Percentiles rank a stretch among this genome's conserved stretches.
These are phyloP conservation scores for Dalbergia oliveri DNA, from an alignment of 306 rosid species.

Conservation along the genomic window DNA sequence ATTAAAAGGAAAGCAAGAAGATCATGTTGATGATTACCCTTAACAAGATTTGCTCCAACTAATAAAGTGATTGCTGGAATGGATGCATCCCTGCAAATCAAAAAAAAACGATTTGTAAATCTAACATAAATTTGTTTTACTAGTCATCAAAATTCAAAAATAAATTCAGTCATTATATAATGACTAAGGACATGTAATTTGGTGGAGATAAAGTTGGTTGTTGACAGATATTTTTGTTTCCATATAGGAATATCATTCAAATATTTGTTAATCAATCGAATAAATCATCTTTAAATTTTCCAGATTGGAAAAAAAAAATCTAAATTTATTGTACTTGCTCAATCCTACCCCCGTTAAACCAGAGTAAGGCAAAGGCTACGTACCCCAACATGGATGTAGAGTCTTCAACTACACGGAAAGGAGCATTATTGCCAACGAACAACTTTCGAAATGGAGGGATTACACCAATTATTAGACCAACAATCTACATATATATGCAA, in stretches of 20 bases:
- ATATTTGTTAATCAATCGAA: not conserved
- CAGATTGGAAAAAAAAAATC: not conserved
- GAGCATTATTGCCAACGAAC: slow-evolving; percentile 48
- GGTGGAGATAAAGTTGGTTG: not conserved
- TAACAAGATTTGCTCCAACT: slow-evolving; percentile 53
- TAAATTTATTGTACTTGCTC: not conserved
- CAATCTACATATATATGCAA: slow-evolving; percentile 25
- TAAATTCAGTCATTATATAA: not conserved
- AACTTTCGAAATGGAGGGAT: slow-evolving; percentile 41
- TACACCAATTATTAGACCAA: slow-evolving; percentile 47
- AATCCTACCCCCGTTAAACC: not conserved
- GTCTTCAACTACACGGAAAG: slow-evolving; percentile 45
- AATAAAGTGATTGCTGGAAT: slow-evolving; percentile 54
- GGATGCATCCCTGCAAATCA: slow-evolving; percentile 49
- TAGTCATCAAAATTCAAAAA: not conserved
- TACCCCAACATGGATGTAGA: slow-evolving; percentile 55
- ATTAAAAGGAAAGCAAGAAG: not conserved
- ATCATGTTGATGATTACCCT: slow-evolving; percentile 38
- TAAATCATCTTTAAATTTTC: too few relatives aligned
- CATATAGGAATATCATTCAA: not conserved
- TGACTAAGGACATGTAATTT: not conserved
- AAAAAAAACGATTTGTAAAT: not conserved
- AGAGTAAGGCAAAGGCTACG: slow-evolving; percentile 7
- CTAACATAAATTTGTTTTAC: not conserved
- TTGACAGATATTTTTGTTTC: not conserved